Evolutionary conservation across 106 monocot species (phyloP).

Genomic region (Phalaenopsis equestris): DNA sequence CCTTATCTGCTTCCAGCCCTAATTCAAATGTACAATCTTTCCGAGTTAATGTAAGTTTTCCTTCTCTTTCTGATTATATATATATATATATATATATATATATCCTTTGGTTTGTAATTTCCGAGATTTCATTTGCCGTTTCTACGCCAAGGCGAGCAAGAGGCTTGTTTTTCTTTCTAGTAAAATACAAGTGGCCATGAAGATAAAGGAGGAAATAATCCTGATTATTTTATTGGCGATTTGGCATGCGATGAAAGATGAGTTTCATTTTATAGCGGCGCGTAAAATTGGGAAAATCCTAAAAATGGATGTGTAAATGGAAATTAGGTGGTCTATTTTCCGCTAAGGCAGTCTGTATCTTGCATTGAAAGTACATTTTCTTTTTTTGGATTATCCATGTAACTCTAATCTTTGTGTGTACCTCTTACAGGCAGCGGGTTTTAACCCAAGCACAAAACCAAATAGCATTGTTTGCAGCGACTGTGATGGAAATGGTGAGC

Average conservation of each 20-base stretch:
- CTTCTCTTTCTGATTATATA: neutral
- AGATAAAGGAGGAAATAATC: neutral
- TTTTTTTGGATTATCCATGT: neutral
- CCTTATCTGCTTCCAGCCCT: neutral
- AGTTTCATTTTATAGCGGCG: neutral
- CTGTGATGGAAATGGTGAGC: conserved; percentile 28
- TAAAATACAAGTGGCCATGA: too few relatives aligned
- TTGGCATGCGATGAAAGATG: neutral
- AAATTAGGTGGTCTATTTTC: neutral
- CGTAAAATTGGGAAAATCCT: neutral
- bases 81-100: too few relatives aligned
- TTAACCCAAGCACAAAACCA: conserved; percentile 2
- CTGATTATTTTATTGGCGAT: neutral
- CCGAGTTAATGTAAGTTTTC: conserved; percentile 6
- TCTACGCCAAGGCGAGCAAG: too few relatives aligned
- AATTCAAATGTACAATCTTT: neutral
- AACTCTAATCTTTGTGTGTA: neutral
- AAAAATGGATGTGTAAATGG: neutral
- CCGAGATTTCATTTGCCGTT: neutral
- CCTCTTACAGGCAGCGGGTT: conserved; percentile 9
- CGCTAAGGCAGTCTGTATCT: neutral
- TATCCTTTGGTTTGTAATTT: neutral
- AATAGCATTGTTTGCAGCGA: conserved; percentile 18
- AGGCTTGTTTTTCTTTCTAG: neutral
- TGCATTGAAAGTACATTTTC: neutral